A percentile compares a stretch with the other conserved stretches of the same genome.
Evolutionary conservation across 2,329 filamentous ascomycete genomes (phyloP).

Genomic region (Ophiosphaerella narmari): DNA sequence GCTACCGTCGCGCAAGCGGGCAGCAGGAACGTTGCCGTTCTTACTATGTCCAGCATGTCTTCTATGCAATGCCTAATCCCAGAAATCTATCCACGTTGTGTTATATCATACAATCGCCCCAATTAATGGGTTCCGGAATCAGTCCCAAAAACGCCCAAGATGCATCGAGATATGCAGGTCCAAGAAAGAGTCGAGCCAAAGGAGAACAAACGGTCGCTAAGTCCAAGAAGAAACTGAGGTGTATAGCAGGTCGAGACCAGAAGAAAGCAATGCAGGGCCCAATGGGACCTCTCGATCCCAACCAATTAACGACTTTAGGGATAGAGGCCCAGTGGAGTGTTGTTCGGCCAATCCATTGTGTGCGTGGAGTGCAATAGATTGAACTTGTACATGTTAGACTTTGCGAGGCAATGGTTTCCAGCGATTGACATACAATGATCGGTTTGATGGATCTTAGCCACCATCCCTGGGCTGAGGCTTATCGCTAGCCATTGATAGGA

Average conservation of each 20-base stretch:
- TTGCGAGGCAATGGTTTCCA: not conserved
- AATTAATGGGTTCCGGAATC: slow-evolving; percentile 13
- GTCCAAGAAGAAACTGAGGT: slow-evolving; percentile 1
- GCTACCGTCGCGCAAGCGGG: not conserved
- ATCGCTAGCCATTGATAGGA: slow-evolving; percentile 19
- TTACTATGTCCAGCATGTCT: not conserved
- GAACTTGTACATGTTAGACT: slow-evolving; percentile 17
- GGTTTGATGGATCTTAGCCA: slow-evolving; percentile 24
- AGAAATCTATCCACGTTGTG: slow-evolving; percentile 8
- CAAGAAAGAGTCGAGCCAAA: slow-evolving; percentile 5
- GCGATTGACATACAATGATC: slow-evolving; percentile 10
- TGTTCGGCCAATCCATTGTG: not conserved
- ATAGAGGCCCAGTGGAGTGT: not conserved
- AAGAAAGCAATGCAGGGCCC: not conserved
- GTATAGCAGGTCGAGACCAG: slow-evolving; percentile 3
- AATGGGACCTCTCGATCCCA: not conserved
- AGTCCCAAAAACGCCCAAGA: slow-evolving; percentile 21
- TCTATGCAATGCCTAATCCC: slow-evolving; percentile 16
- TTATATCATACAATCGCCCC: slow-evolving; percentile 16
- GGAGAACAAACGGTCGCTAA: slow-evolving; percentile 3
- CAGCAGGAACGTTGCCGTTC: slow-evolving; percentile 3
- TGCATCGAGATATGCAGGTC: slow-evolving; percentile 12
- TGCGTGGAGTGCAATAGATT: slow-evolving; percentile 1
- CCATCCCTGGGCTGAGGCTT: slow-evolving; percentile 36
- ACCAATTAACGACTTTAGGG: not conserved